Evolutionary conservation across 1,139 yeast genomes (phyloP).

Genomic region (Taphrina pruni): DNA sequence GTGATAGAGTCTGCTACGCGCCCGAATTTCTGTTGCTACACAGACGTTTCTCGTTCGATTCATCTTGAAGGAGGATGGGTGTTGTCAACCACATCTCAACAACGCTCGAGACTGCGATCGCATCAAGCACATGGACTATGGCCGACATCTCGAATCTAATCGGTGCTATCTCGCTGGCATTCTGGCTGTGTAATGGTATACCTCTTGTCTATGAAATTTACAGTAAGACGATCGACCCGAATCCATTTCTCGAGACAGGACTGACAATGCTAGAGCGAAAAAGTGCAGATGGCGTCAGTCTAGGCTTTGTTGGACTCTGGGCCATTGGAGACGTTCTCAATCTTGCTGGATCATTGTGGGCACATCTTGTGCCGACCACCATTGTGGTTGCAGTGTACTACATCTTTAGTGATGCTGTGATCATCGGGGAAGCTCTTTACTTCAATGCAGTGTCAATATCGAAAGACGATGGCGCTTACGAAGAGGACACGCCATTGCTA

Average conservation of each 20-base stretch:
- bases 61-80: too few species aligned
- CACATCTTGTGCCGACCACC: constrained; percentile 72
- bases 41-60: too few species aligned
- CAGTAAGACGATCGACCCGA: constrained; percentile 2
- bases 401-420: constrained; percentile 79
- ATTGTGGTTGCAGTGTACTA: constrained; percentile 81
- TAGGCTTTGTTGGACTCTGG: constrained; percentile 74
- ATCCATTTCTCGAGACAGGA: background rate
- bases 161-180: constrained; percentile 38
- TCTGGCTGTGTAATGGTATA: constrained; percentile 39
- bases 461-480: background rate
- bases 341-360: constrained; percentile 74
- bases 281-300: constrained; percentile 75
- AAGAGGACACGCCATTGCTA: constrained; percentile 14
- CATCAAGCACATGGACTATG: constrained; percentile 2
- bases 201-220: constrained; percentile 38
- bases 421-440: constrained; percentile 67
- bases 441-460: constrained; percentile 46
- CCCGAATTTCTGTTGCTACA: too few species aligned
- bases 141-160: constrained; percentile 32
- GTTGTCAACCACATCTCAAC: background rate
- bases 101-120: background rate
- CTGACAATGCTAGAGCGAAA: constrained; percentile 12
- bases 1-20: too few species aligned
- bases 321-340: constrained; percentile 74